phyloP scores from a whole-genome alignment of 2,329 filamentous ascomycete species.

The Hymenoscyphus occultus region DNA sequence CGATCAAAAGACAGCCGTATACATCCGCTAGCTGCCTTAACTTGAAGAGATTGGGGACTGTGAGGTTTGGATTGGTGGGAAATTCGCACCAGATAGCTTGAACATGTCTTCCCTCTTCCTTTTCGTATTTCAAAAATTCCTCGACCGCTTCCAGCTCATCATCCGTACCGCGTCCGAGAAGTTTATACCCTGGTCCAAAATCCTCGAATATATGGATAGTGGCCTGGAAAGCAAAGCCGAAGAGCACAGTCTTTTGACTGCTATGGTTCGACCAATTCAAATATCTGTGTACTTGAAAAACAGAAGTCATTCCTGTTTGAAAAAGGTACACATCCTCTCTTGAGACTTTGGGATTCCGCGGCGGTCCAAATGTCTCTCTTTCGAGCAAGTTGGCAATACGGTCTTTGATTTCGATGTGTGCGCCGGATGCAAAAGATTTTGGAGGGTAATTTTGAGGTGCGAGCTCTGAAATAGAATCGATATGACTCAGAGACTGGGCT shows the following conservation, averaged over 20 bases:
- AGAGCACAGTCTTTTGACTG: conserved; percentile 40
- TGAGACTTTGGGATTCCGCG: conserved; percentile 17
- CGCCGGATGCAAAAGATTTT: conserved; percentile 36
- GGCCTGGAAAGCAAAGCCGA: conserved; percentile 52
- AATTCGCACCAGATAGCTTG: conserved; percentile 51
- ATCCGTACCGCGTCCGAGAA: conserved; percentile 46
- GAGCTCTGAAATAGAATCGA: conserved; percentile 37
- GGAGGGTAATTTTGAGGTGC: conserved; percentile 32
- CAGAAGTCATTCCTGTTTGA: conserved; percentile 52
- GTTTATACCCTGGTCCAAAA: conserved; percentile 41
- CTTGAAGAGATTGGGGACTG: conserved; percentile 41
- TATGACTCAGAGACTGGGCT: conserved; percentile 42
- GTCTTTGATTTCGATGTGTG: conserved; percentile 41
- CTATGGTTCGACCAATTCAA: conserved; percentile 36
- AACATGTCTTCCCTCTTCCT: conserved; percentile 37
- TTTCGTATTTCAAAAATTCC: conserved; percentile 40
- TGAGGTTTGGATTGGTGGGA: conserved; percentile 46
- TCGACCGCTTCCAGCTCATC: conserved; percentile 46
- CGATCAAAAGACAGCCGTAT: conserved; percentile 34
- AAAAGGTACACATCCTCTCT: conserved; percentile 51
- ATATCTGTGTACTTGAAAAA: conserved; percentile 44
- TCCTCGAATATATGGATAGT: conserved; percentile 49
- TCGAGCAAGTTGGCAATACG: conserved; percentile 44
- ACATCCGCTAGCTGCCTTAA: conserved; percentile 42
- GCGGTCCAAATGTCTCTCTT: conserved; percentile 36